Percentiles rank a stretch among this genome's conserved stretches.
These are phyloP conservation scores for Aspergillus baeticus DNA, from an alignment of 495 filamentous ascomycete genomes.

Conservation along the genomic window DNA sequence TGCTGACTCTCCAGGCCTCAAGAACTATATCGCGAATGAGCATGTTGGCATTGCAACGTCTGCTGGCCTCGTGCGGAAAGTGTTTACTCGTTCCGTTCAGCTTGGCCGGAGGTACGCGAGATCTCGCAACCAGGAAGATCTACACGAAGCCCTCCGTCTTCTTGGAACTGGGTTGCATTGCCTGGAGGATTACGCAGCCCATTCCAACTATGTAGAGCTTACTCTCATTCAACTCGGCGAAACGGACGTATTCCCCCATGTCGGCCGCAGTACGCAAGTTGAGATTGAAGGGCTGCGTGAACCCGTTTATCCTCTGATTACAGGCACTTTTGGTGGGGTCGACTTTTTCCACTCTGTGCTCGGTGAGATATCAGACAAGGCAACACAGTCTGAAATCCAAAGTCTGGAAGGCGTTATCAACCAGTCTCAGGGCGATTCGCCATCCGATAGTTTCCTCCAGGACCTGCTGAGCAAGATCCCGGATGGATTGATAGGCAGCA, in stretches of 20 bases:
- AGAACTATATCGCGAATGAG: slow-evolving; percentile 90
- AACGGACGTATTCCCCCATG: slow-evolving; percentile 76
- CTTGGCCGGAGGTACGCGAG: slow-evolving; percentile 68
- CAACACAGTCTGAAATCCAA: slow-evolving; percentile 81
- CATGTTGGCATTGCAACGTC: slow-evolving; percentile 70
- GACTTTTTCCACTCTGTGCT: slow-evolving; percentile 85
- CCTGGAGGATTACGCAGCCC: slow-evolving; percentile 89
- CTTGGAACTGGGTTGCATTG: slow-evolving; percentile 87
- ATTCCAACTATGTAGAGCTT: slow-evolving; percentile 88
- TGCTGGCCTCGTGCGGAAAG: slow-evolving; percentile 67
- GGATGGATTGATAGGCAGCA: slow-evolving; percentile 67
- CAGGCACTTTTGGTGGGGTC: slow-evolving; percentile 89
- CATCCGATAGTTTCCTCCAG: slow-evolving; percentile 65
- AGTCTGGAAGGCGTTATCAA: slow-evolving; percentile 75
- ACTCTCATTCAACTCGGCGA: slow-evolving; percentile 84
- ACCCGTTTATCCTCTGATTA: slow-evolving; percentile 74
- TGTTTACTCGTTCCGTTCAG: slow-evolving; percentile 70
- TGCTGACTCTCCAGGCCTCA: slow-evolving; percentile 55
- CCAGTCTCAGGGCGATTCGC: slow-evolving; percentile 47
- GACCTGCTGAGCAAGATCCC: slow-evolving; percentile 77
- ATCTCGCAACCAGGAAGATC: slow-evolving; percentile 63
- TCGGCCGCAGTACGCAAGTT: slow-evolving; percentile 67
- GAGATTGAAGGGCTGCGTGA: slow-evolving; percentile 60
- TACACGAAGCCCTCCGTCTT: slow-evolving; percentile 81
- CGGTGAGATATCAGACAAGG: slow-evolving; percentile 85